Conservation (phyloP, 1,139 yeast species). For the Ogataea hybrid region DNA sequence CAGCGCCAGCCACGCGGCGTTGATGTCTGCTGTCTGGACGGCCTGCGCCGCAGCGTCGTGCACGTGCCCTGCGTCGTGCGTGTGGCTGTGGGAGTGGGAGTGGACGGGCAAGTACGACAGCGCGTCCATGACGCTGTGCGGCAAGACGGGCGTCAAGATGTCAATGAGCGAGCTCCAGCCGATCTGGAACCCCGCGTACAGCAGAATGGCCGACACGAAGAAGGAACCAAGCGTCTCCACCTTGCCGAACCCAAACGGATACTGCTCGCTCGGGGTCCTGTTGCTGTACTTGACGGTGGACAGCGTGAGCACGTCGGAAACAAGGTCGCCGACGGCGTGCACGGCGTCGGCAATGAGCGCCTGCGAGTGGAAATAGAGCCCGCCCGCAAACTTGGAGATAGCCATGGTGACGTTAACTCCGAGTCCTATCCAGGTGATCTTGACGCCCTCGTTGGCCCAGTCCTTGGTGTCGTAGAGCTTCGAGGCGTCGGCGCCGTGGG, state of each 20-base stretch:
- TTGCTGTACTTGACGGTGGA: slow-evolving; percentile 82
- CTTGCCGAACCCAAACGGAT: slow-evolving; percentile 91
- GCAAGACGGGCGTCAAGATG: slow-evolving; percentile 65
- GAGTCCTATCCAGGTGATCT: slow-evolving; percentile 91
- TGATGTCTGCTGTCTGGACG: slow-evolving; percentile 60
- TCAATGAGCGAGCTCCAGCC: slow-evolving; percentile 84
- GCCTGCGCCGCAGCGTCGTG: slow-evolving; percentile 20
- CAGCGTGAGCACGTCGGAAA: slow-evolving; percentile 84
- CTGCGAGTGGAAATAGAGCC: slow-evolving; percentile 90
- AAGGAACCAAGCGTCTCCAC: slow-evolving; percentile 90
- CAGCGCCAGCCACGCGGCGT: slow-evolving; percentile 95
- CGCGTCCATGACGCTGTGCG: slow-evolving; percentile 51
- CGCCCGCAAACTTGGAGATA: slow-evolving; percentile 81
- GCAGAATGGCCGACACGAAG: slow-evolving; percentile 76
- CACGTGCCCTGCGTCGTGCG: slow-evolving; percentile 9
- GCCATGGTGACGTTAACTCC: slow-evolving; percentile 85
- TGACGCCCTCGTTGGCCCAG: slow-evolving; percentile 75
- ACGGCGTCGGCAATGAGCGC: slow-evolving; percentile 92
- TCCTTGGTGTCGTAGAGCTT: slow-evolving; percentile 38
- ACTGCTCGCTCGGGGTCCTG: slow-evolving; percentile 59
- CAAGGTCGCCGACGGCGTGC: slow-evolving; percentile 85
- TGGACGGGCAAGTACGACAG: slow-evolving; percentile 46
- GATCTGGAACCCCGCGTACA: slow-evolving; percentile 86
- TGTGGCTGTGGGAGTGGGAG: slow-evolving; percentile 47
- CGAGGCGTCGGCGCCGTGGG: slow-evolving; percentile 31